Conservation (phyloP, 805 yeast genomes). For the Lipomyces sp. region DNA sequence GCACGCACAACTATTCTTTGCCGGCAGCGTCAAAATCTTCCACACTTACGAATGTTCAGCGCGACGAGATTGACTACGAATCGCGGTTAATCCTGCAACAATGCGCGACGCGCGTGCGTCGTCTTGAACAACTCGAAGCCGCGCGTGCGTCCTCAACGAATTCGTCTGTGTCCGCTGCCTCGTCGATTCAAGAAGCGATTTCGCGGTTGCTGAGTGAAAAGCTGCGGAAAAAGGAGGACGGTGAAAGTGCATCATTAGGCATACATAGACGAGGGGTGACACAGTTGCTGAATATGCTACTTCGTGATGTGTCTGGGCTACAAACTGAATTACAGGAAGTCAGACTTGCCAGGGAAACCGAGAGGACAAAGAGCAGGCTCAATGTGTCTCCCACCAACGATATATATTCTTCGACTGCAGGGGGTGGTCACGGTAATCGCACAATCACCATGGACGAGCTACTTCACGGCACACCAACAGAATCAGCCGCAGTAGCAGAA, state of each 20-base stretch:
- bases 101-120: constrained; percentile 34
- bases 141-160: constrained; percentile 2
- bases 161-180: neutral
- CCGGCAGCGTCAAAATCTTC: neutral
- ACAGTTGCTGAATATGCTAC: constrained; percentile 36
- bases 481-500: neutral
- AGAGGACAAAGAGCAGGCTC: constrained; percentile 29
- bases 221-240: constrained; percentile 22
- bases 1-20: neutral
- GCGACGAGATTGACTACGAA: constrained; percentile 42
- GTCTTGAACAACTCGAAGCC: constrained; percentile 34
- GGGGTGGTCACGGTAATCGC: constrained; percentile 2
- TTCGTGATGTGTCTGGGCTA: constrained; percentile 35
- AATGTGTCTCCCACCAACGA: constrained; percentile 7
- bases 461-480: neutral
- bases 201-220: constrained; percentile 19
- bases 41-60: constrained; percentile 37
- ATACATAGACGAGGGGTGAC: constrained; percentile 41
- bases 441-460: neutral
- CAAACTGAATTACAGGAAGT: constrained; percentile 40
- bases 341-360: constrained; percentile 35
- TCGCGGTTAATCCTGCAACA: constrained; percentile 39
- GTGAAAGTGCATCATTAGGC: constrained; percentile 28
- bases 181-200: too few relatives aligned
- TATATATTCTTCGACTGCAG: neutral